These are phyloP conservation scores for Termitomyces sp. DNA, from an alignment of 768 basidiomycete species.

Conservation along the genomic window DNA sequence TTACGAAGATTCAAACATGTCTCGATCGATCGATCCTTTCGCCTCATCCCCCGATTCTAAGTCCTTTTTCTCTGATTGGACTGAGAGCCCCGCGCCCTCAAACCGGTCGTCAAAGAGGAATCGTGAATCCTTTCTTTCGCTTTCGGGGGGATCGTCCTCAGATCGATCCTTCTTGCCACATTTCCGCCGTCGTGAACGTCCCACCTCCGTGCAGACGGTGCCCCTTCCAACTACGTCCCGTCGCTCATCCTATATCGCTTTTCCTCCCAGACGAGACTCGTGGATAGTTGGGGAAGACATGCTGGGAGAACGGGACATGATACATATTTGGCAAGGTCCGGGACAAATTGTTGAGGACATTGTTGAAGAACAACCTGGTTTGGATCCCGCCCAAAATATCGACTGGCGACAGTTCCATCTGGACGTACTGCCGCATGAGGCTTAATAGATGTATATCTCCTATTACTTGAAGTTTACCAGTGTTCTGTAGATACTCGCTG, in stretches of 20 bases:
- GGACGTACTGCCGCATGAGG: slow-evolving; percentile 32
- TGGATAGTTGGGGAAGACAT: neutral
- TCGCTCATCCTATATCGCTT: slow-evolving; percentile 26
- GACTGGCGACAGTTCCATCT: slow-evolving; percentile 59
- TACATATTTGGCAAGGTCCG: slow-evolving; percentile 15
- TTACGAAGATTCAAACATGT: slow-evolving; percentile 13
- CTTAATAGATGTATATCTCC: neutral
- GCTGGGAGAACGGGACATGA: slow-evolving; percentile 30
- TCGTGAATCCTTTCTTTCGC: slow-evolving; percentile 37
- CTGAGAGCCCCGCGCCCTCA: slow-evolving; percentile 22
- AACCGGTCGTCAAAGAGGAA: slow-evolving; percentile 14
- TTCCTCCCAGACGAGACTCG: slow-evolving; percentile 15
- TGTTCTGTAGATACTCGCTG: neutral
- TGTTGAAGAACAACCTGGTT: slow-evolving; percentile 25
- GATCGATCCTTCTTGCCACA: slow-evolving; percentile 17
- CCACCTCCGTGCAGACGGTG: slow-evolving; percentile 26
- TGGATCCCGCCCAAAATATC: slow-evolving; percentile 32
- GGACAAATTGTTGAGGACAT: slow-evolving; percentile 19
- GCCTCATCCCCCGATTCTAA: slow-evolving; percentile 34
- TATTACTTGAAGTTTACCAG: neutral
- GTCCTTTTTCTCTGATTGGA: slow-evolving; percentile 39
- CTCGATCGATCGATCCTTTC: slow-evolving; percentile 33
- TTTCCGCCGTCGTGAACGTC: slow-evolving; percentile 19
- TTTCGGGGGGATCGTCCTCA: slow-evolving; percentile 29
- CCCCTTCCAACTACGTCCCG: slow-evolving; percentile 24